Evolutionary conservation across 2,329 filamentous ascomycete species (phyloP), one percentile per base, ranked within the genome.

Genomic region (Fusarium albidum): DNA sequence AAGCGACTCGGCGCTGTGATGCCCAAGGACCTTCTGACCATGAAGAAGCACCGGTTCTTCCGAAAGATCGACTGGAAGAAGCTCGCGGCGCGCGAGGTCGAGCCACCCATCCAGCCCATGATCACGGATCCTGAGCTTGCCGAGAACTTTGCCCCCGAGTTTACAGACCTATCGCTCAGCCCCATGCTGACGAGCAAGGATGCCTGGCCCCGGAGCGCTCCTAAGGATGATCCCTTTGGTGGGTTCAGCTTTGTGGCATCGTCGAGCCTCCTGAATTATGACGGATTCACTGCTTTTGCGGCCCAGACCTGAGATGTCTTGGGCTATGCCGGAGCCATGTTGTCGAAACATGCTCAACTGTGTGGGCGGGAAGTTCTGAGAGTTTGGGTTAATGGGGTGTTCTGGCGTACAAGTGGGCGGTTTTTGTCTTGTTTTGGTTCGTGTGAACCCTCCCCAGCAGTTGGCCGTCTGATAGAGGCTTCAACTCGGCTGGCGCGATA

Each of bases 1-100:
- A 97, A 98, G 77, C 87, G 95, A 13, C 84, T 99, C 1, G 95
- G 95, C 5, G 86, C 87, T 53, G 88, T 90, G 71, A 96, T 96
- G 87, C 89, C 90, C 35, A 94, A 93, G 75, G 95, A 99, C 63
- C 78, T 99, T 42, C 80, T 84, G 48, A 88, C 82, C 1, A 90
- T 99, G 76, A 96, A 96, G 81, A 87, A 88, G 59, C 95, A 99
- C 71, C 86, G 95, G 9, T 99, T 99, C 81, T 99, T 99, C 83
- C 87, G 91, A 69, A 95, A 92, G 78, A 96, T 99, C 68, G 88
- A 99, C 76, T 99, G 95, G 95, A 88, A 87, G 75, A 89, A 87
- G 66, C 83, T 99, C 12, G 92, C 90, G 57, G 86, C 84, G 25
- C 84, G 94, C 29, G 91, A 97, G 73, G 65, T 96, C 39, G 88